A percentile compares a stretch with the other conserved stretches of the same genome.
phyloP scores from a whole-genome alignment of 2,329 filamentous ascomycete genomes.

The Fusarium citri region DNA sequence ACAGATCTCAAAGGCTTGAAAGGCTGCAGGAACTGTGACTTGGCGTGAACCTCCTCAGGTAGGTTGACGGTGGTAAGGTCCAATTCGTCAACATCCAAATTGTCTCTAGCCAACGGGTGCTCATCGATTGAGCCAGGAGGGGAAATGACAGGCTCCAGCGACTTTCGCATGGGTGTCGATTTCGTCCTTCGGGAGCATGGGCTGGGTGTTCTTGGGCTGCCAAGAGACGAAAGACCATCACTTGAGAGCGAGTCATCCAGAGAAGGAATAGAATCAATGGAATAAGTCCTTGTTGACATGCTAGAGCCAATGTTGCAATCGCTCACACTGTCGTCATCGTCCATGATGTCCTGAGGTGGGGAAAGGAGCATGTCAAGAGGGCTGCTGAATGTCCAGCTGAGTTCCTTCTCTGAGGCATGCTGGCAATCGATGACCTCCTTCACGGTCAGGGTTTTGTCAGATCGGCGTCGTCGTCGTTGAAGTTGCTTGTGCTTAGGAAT shows the following conservation, averaged over 20 bases:
- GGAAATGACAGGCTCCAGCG: conserved; percentile 66
- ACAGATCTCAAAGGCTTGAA: conserved; percentile 65
- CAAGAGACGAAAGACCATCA: conserved; percentile 61
- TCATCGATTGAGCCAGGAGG: conserved; percentile 64
- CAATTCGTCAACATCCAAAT: conserved; percentile 53
- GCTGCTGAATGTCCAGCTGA: conserved; percentile 65
- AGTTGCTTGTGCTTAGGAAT: conserved; percentile 64
- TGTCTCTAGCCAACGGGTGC: conserved; percentile 60
- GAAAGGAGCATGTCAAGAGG: conserved; percentile 70
- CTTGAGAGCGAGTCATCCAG: conserved; percentile 66
- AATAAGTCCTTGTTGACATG: conserved; percentile 66
- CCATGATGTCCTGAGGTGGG: conserved; percentile 67
- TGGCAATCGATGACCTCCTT: conserved; percentile 67
- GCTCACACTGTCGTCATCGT: conserved; percentile 61
- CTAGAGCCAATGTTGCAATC: conserved; percentile 66
- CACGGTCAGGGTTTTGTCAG: conserved; percentile 59
- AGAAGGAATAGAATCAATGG: conserved; percentile 71
- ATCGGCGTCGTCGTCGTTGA: conserved; percentile 49
- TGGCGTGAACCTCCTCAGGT: conserved; percentile 50
- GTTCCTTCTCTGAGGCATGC: conserved; percentile 68
- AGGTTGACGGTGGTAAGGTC: conserved; percentile 62
- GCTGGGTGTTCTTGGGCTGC: conserved; percentile 59
- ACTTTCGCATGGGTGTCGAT: conserved; percentile 58
- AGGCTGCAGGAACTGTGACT: conserved; percentile 52
- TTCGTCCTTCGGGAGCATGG: conserved; percentile 48